Evolutionary conservation across 192 early-diverging fungal species (phyloP).

Genomic region (Podochytrium sp.): DNA sequence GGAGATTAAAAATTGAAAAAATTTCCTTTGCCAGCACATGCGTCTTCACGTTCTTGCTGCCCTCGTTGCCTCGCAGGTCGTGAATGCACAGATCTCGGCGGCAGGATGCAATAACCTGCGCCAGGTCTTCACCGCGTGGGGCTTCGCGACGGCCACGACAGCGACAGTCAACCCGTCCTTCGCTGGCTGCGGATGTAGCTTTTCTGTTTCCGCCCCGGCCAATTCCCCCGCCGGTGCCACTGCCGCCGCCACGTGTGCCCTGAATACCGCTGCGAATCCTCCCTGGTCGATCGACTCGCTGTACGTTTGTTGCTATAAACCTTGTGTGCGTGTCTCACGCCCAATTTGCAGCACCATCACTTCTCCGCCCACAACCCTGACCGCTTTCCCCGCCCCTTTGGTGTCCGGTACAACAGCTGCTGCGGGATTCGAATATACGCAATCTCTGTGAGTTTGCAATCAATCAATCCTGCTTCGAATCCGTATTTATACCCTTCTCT

Average conservation of each 20-base stretch:
- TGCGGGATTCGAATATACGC: not conserved
- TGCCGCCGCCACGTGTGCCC: not conserved
- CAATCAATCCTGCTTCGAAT: not conserved
- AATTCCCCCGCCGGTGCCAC: not conserved
- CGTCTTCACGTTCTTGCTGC: too few species aligned
- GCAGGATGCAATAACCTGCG: constrained; percentile 20
- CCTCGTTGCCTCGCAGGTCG: too few species aligned
- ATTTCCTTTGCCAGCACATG: too few species aligned
- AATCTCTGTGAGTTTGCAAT: not conserved
- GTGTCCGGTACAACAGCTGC: not conserved
- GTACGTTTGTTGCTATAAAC: not conserved
- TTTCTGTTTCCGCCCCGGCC: not conserved
- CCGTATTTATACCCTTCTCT: not conserved
- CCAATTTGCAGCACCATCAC: constrained; percentile 3
- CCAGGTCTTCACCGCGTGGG: constrained; percentile 6
- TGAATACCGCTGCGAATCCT: not conserved
- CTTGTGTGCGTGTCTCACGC: not conserved
- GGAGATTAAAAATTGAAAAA: too few species aligned
- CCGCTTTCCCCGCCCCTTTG: constrained; percentile 5
- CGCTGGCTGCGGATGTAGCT: constrained; percentile 15
- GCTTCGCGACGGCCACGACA: not conserved
- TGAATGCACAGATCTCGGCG: not conserved
- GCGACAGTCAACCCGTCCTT: not conserved
- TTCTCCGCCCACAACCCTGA: not conserved
- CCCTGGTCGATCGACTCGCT: not conserved